A percentile compares a stretch with the other conserved stretches of the same genome.
phyloP scores from a whole-genome alignment of 768 basidiomycete genomes.

The Hemileccinum rubropunctum region DNA sequence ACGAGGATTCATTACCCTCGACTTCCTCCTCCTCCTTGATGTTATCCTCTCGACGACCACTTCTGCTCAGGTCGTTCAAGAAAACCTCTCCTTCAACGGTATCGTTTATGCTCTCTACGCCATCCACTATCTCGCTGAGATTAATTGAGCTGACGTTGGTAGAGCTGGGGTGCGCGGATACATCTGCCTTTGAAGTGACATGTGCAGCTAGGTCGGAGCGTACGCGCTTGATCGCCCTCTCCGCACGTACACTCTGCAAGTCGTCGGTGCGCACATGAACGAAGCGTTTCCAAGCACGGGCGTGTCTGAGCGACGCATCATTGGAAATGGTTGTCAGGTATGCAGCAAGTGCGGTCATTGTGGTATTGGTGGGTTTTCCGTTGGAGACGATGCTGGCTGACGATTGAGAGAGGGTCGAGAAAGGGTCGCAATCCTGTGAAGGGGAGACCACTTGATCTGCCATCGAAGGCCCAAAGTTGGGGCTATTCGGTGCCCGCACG shows the following conservation, averaged over 20 bases:
- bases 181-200: conserved; percentile 37
- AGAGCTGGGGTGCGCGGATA: conserved; percentile 21
- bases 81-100: conserved; percentile 23
- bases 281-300: conserved; percentile 81
- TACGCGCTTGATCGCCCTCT: conserved; percentile 85
- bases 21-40: conserved; percentile 29
- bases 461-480: conserved; percentile 33
- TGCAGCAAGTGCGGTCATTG: conserved; percentile 66
- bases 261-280: conserved; percentile 85
- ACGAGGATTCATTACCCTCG: conserved; percentile 2
- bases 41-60: conserved; percentile 19
- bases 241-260: conserved; percentile 80
- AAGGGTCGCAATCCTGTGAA: conserved; percentile 61
- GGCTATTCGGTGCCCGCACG: conserved; percentile 31
- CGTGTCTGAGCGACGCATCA: conserved; percentile 55
- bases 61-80: conserved; percentile 13
- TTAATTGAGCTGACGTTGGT: conserved; percentile 28
- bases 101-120: conserved; percentile 30
- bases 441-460: conserved; percentile 45
- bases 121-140: conserved; percentile 33
- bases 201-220: conserved; percentile 83
- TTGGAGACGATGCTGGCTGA: conserved; percentile 20
- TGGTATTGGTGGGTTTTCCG: conserved; percentile 40
- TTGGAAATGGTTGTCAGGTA: conserved; percentile 82
- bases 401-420: conserved; percentile 41